phyloP scores from a whole-genome alignment of 345 rosid genomes.

The Stellera chamaejasme region DNA sequence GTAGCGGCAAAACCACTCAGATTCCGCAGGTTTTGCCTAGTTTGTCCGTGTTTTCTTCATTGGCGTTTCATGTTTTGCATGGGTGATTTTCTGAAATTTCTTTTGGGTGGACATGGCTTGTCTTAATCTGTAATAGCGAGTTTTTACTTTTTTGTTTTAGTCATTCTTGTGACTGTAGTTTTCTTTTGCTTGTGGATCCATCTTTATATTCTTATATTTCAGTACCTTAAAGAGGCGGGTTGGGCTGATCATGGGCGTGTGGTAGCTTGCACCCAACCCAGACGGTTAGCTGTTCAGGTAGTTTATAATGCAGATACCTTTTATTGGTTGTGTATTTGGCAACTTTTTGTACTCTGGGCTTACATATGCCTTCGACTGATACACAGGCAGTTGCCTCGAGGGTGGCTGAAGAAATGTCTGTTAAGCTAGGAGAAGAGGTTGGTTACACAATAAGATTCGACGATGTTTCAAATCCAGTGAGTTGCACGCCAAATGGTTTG shows the following conservation, averaged over 20 bases:
- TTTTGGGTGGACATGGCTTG: not conserved
- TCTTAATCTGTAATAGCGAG: not conserved
- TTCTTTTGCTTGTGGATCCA: not conserved
- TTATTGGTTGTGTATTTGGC: not conserved
- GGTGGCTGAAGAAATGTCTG: conserved; percentile 96
- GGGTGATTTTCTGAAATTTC: not conserved
- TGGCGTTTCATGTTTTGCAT: not conserved
- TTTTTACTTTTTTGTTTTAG: not conserved
- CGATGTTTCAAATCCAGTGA: conserved; percentile 71
- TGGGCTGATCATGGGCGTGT: conserved; percentile 97
- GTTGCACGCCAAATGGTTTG: conserved; percentile 13
- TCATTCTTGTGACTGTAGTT: not conserved
- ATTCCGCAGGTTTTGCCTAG: conserved; percentile 71
- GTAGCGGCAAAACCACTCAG: conserved; percentile 97
- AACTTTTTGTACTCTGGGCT: not conserved
- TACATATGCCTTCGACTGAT: conserved; percentile 4
- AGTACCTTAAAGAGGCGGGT: conserved; percentile 96
- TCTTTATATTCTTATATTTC: conserved; percentile 11
- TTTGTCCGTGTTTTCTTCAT: not conserved
- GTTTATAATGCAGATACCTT: not conserved
- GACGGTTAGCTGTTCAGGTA: conserved; percentile 95
- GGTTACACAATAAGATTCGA: conserved; percentile 92
- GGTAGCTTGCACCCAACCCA: conserved; percentile 94
- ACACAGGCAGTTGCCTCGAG: conserved; percentile 82
- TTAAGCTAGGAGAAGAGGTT: conserved; percentile 92